Percentiles rank a stretch among this genome's conserved stretches.
phyloP scores from a whole-genome alignment of 495 filamentous ascomycete species.

The Xylaria castorea region DNA sequence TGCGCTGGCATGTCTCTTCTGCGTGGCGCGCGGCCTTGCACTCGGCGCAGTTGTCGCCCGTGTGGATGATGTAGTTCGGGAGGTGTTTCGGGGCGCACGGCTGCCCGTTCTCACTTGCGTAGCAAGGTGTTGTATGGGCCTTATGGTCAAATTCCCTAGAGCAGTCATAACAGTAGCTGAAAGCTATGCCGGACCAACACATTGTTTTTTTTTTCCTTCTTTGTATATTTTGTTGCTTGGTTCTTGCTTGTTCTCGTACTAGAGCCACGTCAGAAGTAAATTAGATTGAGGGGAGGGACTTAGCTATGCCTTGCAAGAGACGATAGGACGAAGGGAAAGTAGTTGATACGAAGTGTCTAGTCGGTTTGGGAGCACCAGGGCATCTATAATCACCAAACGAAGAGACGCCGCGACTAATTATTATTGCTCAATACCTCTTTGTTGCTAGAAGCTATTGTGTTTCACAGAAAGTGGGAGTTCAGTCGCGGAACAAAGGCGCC shows the following conservation, averaged over 20 bases:
- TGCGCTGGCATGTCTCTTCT: constrained; percentile 20
- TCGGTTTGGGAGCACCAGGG: background rate
- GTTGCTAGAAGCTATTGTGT: background rate
- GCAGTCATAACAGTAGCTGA: constrained; percentile 20
- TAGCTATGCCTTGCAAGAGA: background rate
- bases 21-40: constrained; percentile 8
- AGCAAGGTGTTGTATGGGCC: background rate
- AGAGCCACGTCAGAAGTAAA: background rate
- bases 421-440: background rate
- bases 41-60: constrained; percentile 14
- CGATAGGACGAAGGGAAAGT: background rate
- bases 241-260: background rate
- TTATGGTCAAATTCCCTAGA: constrained; percentile 3
- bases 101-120: background rate
- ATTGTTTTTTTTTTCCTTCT: background rate
- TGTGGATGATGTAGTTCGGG: constrained; percentile 6
- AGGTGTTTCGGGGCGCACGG: background rate
- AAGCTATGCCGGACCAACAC: constrained; percentile 15
- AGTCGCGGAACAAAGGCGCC: background rate
- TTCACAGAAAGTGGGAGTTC: background rate
- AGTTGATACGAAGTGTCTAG: background rate
- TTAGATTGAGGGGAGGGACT: background rate
- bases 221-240: background rate
- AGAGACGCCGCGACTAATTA: background rate
- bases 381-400: background rate